phyloP scores from a whole-genome alignment of 768 basidiomycete species.

The Russula compacta region DNA sequence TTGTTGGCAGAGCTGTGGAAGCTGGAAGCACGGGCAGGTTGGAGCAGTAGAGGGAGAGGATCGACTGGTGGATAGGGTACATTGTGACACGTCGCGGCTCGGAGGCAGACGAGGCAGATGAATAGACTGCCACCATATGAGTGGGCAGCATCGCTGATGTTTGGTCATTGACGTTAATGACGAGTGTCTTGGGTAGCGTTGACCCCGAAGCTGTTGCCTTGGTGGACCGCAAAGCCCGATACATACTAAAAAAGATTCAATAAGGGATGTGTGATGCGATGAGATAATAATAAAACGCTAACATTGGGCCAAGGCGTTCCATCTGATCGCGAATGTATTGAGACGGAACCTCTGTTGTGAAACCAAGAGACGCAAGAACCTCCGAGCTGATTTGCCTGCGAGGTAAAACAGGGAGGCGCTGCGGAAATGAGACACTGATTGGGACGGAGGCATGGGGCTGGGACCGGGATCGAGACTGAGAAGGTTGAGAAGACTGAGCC shows the following conservation, averaged over 20 bases:
- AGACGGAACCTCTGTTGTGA: background rate
- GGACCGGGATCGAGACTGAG: background rate
- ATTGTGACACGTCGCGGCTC: conserved; percentile 25
- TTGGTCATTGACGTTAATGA: conserved; percentile 1
- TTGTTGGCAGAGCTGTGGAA: conserved; percentile 23
- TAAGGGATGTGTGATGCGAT: background rate
- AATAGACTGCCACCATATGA: conserved; percentile 19
- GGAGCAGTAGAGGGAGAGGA: conserved; percentile 63
- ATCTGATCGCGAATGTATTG: conserved; percentile 15
- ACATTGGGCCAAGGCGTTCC: conserved; percentile 3
- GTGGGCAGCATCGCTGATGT: conserved; percentile 7
- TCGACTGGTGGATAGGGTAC: conserved; percentile 59
- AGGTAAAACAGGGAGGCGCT: conserved; percentile 1
- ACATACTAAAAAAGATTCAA: conserved; percentile 9
- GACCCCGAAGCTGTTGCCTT: conserved; percentile 6
- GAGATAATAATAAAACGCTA: background rate
- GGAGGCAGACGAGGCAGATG: conserved; percentile 7
- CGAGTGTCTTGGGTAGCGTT: conserved; percentile 11
- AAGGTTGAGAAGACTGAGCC: background rate
- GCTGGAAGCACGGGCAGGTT: conserved; percentile 48
- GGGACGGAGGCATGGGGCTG: background rate
- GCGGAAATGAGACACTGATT: conserved; percentile 3
- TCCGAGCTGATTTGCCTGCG: conserved; percentile 4
- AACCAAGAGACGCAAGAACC: conserved; percentile 10
- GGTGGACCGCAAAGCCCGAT: conserved; percentile 14